Evolutionary conservation across 306 rosid species (phyloP).

Genomic region (Quercus cerris): DNA sequence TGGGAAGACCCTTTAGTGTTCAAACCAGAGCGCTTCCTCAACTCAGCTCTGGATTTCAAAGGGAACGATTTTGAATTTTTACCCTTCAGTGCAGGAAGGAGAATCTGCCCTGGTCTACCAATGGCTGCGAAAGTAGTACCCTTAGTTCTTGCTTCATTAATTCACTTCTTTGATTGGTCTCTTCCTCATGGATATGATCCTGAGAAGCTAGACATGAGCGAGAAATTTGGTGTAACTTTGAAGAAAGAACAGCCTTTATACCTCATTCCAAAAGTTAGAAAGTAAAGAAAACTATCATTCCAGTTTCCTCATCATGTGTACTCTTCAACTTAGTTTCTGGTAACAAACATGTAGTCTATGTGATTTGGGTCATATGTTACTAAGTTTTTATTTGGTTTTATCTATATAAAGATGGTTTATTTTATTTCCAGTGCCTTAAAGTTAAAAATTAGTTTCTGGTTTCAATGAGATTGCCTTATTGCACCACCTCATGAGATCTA

Average conservation of each 20-base stretch:
- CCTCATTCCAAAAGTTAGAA: slow-evolving; percentile 10
- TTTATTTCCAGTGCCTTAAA: background rate
- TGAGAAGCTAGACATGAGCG: slow-evolving; percentile 2
- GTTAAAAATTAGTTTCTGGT: background rate
- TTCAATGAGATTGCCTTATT: background rate
- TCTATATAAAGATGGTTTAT: background rate
- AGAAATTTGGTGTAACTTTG: slow-evolving; percentile 12
- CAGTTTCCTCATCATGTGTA: background rate
- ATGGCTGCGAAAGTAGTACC: slow-evolving; percentile 16
- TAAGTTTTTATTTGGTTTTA: background rate
- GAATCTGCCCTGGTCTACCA: slow-evolving; percentile 33
- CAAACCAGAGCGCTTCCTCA: slow-evolving; percentile 23
- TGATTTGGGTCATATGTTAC: background rate
- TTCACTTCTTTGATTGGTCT: slow-evolving; percentile 29
- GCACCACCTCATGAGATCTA: background rate
- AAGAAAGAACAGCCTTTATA: slow-evolving; percentile 13
- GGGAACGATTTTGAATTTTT: slow-evolving; percentile 27
- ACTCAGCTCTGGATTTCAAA: slow-evolving; percentile 17
- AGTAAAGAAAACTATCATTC: background rate
- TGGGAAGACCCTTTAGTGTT: slow-evolving; percentile 21
- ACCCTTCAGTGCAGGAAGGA: slow-evolving; percentile 30
- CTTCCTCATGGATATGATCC: slow-evolving; percentile 23
- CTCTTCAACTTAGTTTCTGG: too few relatives aligned
- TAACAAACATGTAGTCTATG: background rate
- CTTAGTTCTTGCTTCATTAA: slow-evolving; percentile 13